A percentile compares a stretch with the other conserved stretches of the same genome.
Evolutionary conservation across 306 rosid species (phyloP).

Genomic region (Vicia sativa): DNA sequence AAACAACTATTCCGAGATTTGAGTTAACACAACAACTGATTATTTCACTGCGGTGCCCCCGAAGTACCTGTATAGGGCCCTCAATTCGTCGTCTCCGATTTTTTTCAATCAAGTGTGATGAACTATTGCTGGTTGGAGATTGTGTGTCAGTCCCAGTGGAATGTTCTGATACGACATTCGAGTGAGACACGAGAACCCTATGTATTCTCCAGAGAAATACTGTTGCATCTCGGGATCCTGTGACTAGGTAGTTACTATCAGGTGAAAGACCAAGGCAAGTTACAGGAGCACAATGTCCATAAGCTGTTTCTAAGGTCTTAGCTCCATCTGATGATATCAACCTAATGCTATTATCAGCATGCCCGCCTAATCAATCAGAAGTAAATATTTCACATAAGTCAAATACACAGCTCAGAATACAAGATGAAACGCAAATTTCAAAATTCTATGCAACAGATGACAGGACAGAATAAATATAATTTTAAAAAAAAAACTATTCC

Average conservation of each 20-base stretch:
- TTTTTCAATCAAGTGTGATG: constrained; percentile 60
- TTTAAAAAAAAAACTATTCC: background rate
- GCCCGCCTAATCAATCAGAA: constrained; percentile 78
- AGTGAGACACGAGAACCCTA: constrained; percentile 59
- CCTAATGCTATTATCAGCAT: constrained; percentile 84
- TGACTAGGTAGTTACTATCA: constrained; percentile 83
- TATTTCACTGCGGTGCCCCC: constrained; percentile 83
- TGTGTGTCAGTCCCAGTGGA: constrained; percentile 54
- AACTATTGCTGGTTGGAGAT: constrained; percentile 57
- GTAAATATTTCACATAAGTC: constrained; percentile 39
- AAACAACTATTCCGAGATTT: constrained; percentile 88
- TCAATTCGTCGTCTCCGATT: constrained; percentile 67
- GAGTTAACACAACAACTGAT: constrained; percentile 89
- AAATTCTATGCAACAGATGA: constrained; percentile 4
- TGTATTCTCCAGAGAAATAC: constrained; percentile 91
- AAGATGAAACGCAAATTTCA: constrained; percentile 8
- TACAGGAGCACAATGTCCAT: constrained; percentile 96
- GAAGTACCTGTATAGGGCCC: constrained; percentile 89
- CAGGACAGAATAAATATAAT: background rate
- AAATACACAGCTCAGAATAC: constrained; percentile 28
- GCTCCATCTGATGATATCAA: constrained; percentile 88
- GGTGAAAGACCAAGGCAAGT: constrained; percentile 89
- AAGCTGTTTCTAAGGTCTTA: constrained; percentile 90
- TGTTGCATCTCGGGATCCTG: constrained; percentile 91
- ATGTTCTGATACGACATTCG: constrained; percentile 64